Percentiles rank a stretch among this genome's conserved stretches.
Conservation (phyloP, 2,329 filamentous ascomycete genomes). For the Penicillium sp. region DNA sequence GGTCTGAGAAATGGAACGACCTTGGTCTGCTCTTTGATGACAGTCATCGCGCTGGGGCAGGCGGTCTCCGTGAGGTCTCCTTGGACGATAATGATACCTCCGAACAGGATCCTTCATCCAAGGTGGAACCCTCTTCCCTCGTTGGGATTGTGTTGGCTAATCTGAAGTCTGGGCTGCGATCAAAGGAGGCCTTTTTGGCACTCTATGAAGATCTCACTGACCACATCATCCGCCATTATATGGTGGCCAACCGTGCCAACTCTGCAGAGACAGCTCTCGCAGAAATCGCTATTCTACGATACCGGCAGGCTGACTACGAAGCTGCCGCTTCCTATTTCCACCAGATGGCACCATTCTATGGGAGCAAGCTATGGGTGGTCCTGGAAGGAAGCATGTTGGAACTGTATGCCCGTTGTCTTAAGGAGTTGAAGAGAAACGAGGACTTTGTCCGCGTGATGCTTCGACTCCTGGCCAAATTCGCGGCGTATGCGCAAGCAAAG, state of each 20-base stretch:
- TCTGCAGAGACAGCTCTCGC: constrained; percentile 76
- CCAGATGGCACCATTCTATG: constrained; percentile 76
- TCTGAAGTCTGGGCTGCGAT: constrained; percentile 63
- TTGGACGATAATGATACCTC: constrained; percentile 32
- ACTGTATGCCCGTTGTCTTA: constrained; percentile 82
- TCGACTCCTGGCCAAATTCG: constrained; percentile 57
- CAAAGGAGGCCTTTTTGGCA: constrained; percentile 64
- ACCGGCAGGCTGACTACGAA: constrained; percentile 70
- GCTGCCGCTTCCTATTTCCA: constrained; percentile 77
- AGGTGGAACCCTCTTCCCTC: constrained; percentile 27
- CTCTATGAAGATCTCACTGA: constrained; percentile 79
- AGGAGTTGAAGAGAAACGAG: constrained; percentile 71
- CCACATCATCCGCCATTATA: constrained; percentile 79
- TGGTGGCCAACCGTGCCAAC: constrained; percentile 74
- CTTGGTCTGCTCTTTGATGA: constrained; percentile 49
- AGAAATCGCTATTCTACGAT: constrained; percentile 84
- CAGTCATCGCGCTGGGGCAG: constrained; percentile 27
- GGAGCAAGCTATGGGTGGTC: constrained; percentile 73
- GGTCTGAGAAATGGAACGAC: constrained; percentile 74
- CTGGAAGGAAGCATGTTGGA: constrained; percentile 82
- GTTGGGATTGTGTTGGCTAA: constrained; percentile 59
- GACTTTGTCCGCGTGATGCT: constrained; percentile 78
- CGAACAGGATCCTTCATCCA: constrained; percentile 17
- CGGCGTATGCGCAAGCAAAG: constrained; percentile 35
- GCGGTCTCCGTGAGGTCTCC: constrained; percentile 39